These are phyloP conservation scores for Didymella sp. DNA, from an alignment of 2,329 filamentous ascomycete genomes.

Conservation along the genomic window DNA sequence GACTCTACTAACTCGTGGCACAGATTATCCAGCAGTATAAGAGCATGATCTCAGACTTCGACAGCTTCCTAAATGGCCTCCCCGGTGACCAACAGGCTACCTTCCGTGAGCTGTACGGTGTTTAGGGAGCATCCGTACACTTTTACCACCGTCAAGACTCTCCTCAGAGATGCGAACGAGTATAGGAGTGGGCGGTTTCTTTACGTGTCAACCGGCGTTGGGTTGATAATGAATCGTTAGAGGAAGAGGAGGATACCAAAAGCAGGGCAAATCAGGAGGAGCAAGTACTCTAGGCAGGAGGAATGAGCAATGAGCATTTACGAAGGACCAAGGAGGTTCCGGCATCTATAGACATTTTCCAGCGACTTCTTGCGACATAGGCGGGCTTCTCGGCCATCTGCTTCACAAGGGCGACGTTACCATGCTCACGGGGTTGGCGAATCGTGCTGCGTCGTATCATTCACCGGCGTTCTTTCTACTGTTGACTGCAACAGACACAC, in stretches of 20 bases:
- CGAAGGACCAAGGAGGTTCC: slow-evolving; percentile 26
- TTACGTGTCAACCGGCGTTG: slow-evolving; percentile 37
- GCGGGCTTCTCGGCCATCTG: slow-evolving; percentile 13
- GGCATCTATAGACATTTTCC: slow-evolving; percentile 48
- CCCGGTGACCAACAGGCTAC: slow-evolving; percentile 53
- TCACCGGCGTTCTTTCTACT: slow-evolving; percentile 39
- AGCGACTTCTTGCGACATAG: slow-evolving; percentile 23
- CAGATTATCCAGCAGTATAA: slow-evolving; percentile 63
- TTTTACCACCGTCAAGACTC: slow-evolving; percentile 1
- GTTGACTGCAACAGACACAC: slow-evolving; percentile 20
- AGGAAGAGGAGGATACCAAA: slow-evolving; percentile 39
- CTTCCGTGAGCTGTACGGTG: slow-evolving; percentile 53
- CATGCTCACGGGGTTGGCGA: slow-evolving; percentile 18
- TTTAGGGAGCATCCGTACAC: slow-evolving; percentile 29
- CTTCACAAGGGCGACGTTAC: slow-evolving; percentile 15
- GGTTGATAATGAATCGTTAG: slow-evolving; percentile 26
- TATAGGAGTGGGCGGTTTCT: slow-evolving; percentile 19
- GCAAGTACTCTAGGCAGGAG: slow-evolving; percentile 10
- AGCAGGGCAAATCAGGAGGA: slow-evolving; percentile 8
- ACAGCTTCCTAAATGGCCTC: slow-evolving; percentile 58
- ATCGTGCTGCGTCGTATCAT: slow-evolving; percentile 32
- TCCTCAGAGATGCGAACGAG: background rate
- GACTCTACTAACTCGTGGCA: slow-evolving; percentile 24
- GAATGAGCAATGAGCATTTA: slow-evolving; percentile 33
- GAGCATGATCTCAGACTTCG: slow-evolving; percentile 61